Base-by-base conservation (phyloP, 805 yeast genomes). In the Clavispora carvajalis region DNA sequence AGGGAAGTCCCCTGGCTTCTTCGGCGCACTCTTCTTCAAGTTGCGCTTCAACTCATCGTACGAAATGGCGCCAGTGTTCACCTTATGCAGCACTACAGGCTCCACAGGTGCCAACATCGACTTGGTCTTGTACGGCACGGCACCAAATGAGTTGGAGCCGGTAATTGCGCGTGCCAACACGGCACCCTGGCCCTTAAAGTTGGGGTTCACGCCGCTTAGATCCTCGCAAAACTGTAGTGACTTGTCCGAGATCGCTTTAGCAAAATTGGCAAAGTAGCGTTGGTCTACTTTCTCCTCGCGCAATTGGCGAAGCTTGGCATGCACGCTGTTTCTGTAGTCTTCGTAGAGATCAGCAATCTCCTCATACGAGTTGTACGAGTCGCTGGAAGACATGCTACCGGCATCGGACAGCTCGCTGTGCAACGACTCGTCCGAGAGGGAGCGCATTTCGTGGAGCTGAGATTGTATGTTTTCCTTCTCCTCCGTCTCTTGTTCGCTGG, bases 121-220 rank as follows among this genome's bases (percentile, higher is more conserved):
- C 47, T 67, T 69, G n/a, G 73, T 67, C 39, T 66, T 66, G 49
- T 58, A 65, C 2, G 72, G 70, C 12, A 60, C 59, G 9, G 55
- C 48, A 0, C 72, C 74, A 48, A 67, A 67, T 4, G 56, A 49
- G 36, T 57, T 67, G 3, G 72, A 65, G 3, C 74, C 74, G 1
- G 74, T 69, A 23, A 69, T 63, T 10, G 57, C 63, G 10, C 67
- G 48, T 0, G 74, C 74, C 41, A 69, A 53, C 44, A 62, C 60
- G 13, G 74, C 69, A 5, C 74, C 73, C 36, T 60, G 52, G 4
- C 73, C 71, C 22, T 52, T 51, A 46, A 63, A 63, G 45, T 62
- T 67, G 2, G 74, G 73, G 44, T 64, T 59, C 5, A 69, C 57
- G 6, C 48, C 54, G 11, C 61, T 51, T 10, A 69, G 44, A 13